Evolutionary conservation across 106 monocot genomes (phyloP).

Genomic region (Dendrobium officinale): DNA sequence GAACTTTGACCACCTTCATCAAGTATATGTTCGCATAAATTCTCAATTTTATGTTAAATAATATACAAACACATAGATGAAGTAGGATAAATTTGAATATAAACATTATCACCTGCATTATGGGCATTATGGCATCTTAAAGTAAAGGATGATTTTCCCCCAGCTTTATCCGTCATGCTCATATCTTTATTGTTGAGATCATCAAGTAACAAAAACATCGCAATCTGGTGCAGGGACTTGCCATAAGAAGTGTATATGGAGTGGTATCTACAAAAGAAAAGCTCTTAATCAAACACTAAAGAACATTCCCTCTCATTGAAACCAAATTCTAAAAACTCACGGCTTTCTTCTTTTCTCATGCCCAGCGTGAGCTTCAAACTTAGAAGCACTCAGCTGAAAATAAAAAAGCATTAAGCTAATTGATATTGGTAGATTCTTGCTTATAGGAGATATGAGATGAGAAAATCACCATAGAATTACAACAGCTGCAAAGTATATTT

Average conservation of each 20-base stretch:
- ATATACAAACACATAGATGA: too few relatives aligned
- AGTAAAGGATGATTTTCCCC: too few relatives aligned
- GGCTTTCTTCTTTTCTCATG: slow-evolving; percentile 1
- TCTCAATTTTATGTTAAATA: neutral
- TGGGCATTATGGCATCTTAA: too few relatives aligned
- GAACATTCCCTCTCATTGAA: neutral
- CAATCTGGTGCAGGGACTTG: neutral
- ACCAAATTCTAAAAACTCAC: slow-evolving; percentile 1
- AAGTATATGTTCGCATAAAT: neutral
- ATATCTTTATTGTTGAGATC: neutral
- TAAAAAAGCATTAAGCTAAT: neutral
- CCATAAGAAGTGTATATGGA: slow-evolving; percentile 5
- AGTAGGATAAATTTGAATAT: too few relatives aligned
- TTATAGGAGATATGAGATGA: neutral
- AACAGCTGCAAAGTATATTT: slow-evolving; percentile 4
- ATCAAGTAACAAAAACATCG: slow-evolving; percentile 1
- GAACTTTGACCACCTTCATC: neutral
- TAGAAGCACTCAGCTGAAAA: slow-evolving; percentile 4
- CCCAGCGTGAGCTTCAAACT: slow-evolving; percentile 10
- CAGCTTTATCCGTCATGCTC: too few relatives aligned
- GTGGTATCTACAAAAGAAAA: slow-evolving; percentile 1
- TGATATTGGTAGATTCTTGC: neutral
- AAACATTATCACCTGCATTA: neutral
- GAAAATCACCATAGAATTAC: slow-evolving; percentile 5
- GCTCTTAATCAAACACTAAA: neutral